Evolutionary conservation across 2,329 filamentous ascomycete species (phyloP).

Genomic region (Ceratocystis destructans): DNA sequence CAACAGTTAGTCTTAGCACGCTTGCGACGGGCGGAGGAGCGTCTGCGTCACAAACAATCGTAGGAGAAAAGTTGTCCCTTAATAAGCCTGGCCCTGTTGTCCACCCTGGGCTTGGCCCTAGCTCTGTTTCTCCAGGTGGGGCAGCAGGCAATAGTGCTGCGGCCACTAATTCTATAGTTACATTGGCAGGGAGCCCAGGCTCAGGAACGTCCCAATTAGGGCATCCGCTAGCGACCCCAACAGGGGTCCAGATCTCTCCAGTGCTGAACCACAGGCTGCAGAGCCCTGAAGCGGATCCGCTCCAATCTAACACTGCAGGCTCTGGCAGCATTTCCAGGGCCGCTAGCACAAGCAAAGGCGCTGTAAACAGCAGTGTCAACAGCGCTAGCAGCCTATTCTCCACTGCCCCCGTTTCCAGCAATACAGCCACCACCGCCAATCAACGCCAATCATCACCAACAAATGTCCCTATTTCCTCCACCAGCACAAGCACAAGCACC

Average conservation of each 20-base stretch:
- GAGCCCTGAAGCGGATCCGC: background rate
- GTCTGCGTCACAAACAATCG: background rate
- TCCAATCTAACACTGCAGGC: background rate
- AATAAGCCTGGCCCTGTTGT: no score
- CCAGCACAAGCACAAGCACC: background rate
- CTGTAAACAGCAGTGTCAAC: background rate
- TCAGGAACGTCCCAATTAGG: background rate
- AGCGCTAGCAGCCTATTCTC: background rate
- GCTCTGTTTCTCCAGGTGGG: background rate
- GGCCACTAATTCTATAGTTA: background rate
- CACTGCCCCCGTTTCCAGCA: background rate
- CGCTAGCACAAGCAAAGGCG: background rate
- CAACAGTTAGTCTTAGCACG: background rate
- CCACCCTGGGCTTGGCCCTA: background rate
- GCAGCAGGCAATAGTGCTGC: background rate
- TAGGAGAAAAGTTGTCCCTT: no score
- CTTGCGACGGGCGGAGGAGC: background rate
- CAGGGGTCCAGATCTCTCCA: background rate
- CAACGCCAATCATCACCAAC: background rate
- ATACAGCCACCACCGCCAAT: background rate
- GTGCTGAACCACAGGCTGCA: background rate
- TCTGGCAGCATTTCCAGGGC: background rate
- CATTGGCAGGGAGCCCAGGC: background rate
- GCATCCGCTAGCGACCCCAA: background rate
- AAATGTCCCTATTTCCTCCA: constrained; percentile 2